phyloP scores from a whole-genome alignment of 352 stramenopile species.

The Thraustotheca clavata region DNA sequence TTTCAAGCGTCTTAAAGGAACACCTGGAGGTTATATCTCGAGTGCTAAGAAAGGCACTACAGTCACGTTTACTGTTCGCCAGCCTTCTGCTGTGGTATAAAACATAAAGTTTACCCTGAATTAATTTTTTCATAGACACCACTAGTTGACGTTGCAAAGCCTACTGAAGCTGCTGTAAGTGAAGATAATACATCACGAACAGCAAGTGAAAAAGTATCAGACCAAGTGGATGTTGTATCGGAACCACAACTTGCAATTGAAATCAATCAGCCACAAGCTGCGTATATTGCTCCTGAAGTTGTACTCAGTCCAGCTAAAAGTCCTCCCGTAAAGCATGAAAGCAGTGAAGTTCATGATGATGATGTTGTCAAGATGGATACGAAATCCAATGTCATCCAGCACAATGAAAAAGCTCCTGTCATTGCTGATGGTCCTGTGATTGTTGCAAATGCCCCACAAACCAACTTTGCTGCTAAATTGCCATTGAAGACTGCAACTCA shows the following conservation, averaged over 20 bases:
- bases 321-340: constrained; percentile 5
- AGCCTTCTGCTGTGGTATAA: not conserved
- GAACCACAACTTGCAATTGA: not conserved
- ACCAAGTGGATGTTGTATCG: not conserved
- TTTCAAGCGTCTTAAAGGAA: constrained; percentile 5
- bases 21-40: not conserved
- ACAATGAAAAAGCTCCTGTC: not conserved
- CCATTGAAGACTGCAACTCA: not conserved
- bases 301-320: not conserved
- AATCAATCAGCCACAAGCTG: not conserved
- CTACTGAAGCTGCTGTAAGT: not conserved
- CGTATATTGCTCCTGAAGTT: not conserved
- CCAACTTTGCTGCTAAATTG: not conserved
- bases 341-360: not conserved
- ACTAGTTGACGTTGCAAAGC: not conserved
- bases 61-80: constrained; percentile 4
- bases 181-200: not conserved
- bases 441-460: not conserved
- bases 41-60: constrained; percentile 6
- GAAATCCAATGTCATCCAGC: constrained; percentile 7
- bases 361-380: constrained; percentile 8
- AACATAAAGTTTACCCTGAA: too few species aligned
- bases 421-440: not conserved
- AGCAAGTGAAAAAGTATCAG: not conserved
- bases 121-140: too few species aligned